phyloP scores from a whole-genome alignment of 345 rosid species.

The Rhizophora apiculata region DNA sequence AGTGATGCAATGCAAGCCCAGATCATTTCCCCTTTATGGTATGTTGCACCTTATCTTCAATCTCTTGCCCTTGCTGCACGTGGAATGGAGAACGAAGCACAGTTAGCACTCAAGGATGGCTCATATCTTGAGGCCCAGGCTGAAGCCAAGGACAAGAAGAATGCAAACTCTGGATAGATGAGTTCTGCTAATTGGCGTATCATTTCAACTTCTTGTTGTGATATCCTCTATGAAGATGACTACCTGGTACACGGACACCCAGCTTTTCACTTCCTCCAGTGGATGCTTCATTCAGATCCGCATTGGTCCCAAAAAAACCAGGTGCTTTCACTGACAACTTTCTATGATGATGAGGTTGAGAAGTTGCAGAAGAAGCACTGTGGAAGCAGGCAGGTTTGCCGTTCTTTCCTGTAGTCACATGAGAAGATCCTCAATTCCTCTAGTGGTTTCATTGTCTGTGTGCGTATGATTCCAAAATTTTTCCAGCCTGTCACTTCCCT shows the following conservation, averaged over 20 bases:
- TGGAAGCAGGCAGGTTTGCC: slow-evolving; percentile 9
- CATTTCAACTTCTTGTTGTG: slow-evolving; percentile 1
- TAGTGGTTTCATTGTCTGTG: slow-evolving; percentile 31
- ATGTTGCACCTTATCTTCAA: neutral
- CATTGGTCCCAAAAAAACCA: slow-evolving; percentile 10
- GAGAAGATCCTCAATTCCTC: slow-evolving; percentile 23
- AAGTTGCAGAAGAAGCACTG: neutral
- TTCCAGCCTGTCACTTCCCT: neutral
- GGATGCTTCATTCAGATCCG: slow-evolving; percentile 4
- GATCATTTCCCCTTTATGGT: neutral
- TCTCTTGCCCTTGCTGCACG: neutral
- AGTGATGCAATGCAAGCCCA: slow-evolving; percentile 2
- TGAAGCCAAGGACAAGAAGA: slow-evolving; percentile 46
- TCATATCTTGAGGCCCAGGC: slow-evolving; percentile 48
- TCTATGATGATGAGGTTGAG: neutral
- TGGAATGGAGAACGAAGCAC: slow-evolving; percentile 1
- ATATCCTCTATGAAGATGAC: slow-evolving; percentile 8
- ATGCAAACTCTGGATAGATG: slow-evolving; percentile 24
- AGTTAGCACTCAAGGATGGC: neutral
- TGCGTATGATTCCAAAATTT: slow-evolving; percentile 9
- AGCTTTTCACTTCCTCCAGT: slow-evolving; percentile 8
- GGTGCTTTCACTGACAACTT: slow-evolving; percentile 8
- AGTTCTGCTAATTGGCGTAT: neutral
- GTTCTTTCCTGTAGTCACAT: slow-evolving; percentile 5
- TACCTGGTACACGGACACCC: neutral